These are phyloP conservation scores for Heterobasidion annosum DNA, from an alignment of 1,284 basidiomycete genomes.

Conservation along the genomic window DNA sequence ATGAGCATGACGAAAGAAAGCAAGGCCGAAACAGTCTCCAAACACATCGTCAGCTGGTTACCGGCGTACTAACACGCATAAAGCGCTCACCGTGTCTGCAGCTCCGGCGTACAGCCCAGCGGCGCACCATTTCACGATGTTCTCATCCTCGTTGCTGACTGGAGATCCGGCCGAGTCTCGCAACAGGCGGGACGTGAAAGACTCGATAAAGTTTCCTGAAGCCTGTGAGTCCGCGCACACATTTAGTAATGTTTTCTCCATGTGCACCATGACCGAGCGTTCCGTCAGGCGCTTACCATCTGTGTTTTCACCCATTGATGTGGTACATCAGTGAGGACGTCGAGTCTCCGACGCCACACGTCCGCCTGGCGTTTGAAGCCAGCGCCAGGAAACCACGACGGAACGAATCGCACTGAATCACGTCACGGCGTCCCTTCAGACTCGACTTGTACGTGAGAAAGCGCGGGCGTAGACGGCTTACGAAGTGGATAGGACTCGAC, in stretches of 20 bases:
- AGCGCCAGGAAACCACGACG: conserved; percentile 32
- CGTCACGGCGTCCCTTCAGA: background rate
- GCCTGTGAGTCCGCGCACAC: background rate
- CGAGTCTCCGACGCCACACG: conserved; percentile 15
- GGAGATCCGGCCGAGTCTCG: background rate
- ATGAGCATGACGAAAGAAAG: conserved; percentile 53
- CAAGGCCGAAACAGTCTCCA: conserved; percentile 37
- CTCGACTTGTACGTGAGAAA: background rate
- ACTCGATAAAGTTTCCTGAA: background rate
- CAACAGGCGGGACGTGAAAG: background rate
- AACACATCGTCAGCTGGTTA: background rate
- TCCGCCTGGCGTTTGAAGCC: conserved; percentile 35
- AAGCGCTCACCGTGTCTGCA: background rate
- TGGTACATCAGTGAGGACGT: conserved; percentile 3
- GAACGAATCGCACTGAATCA: conserved; percentile 23
- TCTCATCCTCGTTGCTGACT: background rate
- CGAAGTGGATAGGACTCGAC: conserved; percentile 4
- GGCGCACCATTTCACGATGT: conserved; percentile 1
- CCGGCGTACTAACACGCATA: background rate
- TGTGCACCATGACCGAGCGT: background rate
- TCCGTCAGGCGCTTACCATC: conserved; percentile 1
- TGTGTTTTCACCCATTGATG: conserved; percentile 3
- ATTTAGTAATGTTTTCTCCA: background rate
- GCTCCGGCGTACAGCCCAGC: conserved; percentile 1
- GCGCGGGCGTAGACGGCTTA: background rate